Conservation (phyloP, 345 rosid species). For the Euphorbia peplus region DNA sequence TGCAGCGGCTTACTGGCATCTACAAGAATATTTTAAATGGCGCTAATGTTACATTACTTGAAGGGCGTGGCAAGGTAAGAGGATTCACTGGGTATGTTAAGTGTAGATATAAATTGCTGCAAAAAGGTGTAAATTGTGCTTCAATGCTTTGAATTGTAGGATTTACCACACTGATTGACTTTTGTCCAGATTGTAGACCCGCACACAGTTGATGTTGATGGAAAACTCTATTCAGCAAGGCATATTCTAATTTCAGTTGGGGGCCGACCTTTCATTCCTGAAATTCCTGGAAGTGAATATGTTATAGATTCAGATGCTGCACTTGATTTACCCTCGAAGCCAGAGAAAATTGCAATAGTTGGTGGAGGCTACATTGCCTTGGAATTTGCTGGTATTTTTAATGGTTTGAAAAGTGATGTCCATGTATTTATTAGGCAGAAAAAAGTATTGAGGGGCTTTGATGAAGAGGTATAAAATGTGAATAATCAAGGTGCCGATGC, state of each 20-base stretch:
- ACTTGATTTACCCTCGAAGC: conserved; percentile 87
- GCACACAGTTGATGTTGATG: conserved; percentile 82
- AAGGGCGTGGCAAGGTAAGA: conserved; percentile 94
- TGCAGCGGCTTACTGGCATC: conserved; percentile 83
- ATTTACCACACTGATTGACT: conserved; percentile 6
- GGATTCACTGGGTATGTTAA: no score
- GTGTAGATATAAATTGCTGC: no score
- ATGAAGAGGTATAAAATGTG: conserved; percentile 68
- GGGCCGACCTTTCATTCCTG: conserved; percentile 88
- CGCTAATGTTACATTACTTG: conserved; percentile 67
- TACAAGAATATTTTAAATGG: conserved; percentile 70
- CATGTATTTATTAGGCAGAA: conserved; percentile 93
- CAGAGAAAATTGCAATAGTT: conserved; percentile 71
- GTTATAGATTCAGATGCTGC: conserved; percentile 95
- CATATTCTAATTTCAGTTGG: conserved; percentile 83
- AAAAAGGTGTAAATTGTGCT: neutral
- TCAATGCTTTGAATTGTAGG: neutral
- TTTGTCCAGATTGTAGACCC: conserved; percentile 69
- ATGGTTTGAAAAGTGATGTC: conserved; percentile 73
- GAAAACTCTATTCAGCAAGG: conserved; percentile 67
- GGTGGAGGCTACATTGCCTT: conserved; percentile 58
- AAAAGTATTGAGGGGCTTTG: conserved; percentile 88
- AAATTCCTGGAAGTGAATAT: conserved; percentile 79
- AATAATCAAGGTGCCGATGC: conserved; percentile 25
- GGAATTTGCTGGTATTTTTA: conserved; percentile 85